Evolutionary conservation across 306 rosid genomes (phyloP).

Genomic region (Canavalia ensiformis): DNA sequence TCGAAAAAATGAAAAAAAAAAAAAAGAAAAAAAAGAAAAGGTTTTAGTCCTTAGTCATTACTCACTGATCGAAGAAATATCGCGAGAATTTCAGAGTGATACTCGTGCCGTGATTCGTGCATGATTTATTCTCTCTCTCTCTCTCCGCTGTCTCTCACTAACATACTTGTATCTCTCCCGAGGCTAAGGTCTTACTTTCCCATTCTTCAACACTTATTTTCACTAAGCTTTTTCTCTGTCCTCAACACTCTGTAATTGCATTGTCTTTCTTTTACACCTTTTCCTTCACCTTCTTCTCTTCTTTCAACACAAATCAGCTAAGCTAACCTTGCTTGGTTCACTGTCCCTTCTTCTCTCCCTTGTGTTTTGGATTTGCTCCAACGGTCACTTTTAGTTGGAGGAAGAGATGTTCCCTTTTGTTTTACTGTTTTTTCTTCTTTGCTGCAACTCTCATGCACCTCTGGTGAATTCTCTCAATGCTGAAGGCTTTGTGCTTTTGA

Average conservation of each 20-base stretch:
- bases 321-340: slow-evolving; percentile 44
- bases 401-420: slow-evolving; percentile 47
- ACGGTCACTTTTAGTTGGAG: slow-evolving; percentile 55
- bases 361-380: slow-evolving; percentile 41
- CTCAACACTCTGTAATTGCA: slow-evolving; percentile 8
- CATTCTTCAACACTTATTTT: slow-evolving; percentile 49
- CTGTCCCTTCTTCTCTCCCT: slow-evolving; percentile 35
- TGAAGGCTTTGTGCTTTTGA: slow-evolving; percentile 77
- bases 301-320: slow-evolving; percentile 33
- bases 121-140: background rate
- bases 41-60: no score
- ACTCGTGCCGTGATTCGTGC: slow-evolving; percentile 20
- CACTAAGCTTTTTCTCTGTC: slow-evolving; percentile 46
- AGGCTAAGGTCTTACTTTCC: slow-evolving; percentile 46
- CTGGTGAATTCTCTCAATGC: slow-evolving; percentile 65
- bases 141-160: slow-evolving; percentile 27
- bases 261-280: slow-evolving; percentile 38
- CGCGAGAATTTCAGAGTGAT: slow-evolving; percentile 50
- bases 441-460: slow-evolving; percentile 55
- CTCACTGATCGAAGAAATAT: slow-evolving; percentile 11
- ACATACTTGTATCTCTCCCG: slow-evolving; percentile 51
- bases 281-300: slow-evolving; percentile 33
- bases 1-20: no score
- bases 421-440: slow-evolving; percentile 55
- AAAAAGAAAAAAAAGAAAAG: no score